phyloP scores from a whole-genome alignment of 495 filamentous ascomycete genomes.

The Neurospora sp. region DNA sequence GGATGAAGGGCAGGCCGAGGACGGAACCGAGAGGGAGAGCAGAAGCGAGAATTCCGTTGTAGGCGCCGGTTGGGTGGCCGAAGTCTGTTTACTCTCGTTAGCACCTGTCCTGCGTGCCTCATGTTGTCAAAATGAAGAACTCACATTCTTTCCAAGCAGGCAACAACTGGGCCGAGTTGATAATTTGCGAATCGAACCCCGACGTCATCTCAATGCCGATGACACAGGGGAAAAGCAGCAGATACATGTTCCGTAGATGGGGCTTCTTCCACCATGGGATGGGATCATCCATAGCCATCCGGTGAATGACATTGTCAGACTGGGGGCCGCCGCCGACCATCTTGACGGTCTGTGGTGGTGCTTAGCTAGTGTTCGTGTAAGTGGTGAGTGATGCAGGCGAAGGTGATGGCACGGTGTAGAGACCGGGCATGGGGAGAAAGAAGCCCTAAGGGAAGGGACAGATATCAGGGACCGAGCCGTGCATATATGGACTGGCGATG shows the following conservation, averaged over 20 bases:
- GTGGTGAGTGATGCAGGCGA: not conserved
- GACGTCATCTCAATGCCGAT: slow-evolving; percentile 66
- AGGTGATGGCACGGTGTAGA: not conserved
- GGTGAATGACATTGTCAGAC: slow-evolving; percentile 39
- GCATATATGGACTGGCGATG: not conserved
- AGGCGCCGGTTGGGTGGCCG: slow-evolving; percentile 31
- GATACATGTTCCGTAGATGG: slow-evolving; percentile 50
- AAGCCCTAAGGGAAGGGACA: not conserved
- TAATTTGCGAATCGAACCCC: slow-evolving; percentile 61
- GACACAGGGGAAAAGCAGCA: slow-evolving; percentile 52
- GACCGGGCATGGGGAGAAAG: not conserved
- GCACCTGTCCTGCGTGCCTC: not conserved
- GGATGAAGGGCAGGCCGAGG: slow-evolving; percentile 49
- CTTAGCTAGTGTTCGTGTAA: not conserved
- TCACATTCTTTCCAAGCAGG: slow-evolving; percentile 47
- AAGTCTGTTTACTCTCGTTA: slow-evolving; percentile 20
- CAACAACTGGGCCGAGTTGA: slow-evolving; percentile 55
- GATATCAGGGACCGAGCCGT: not conserved
- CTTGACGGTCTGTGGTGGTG: slow-evolving; percentile 11
- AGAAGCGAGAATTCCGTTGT: slow-evolving; percentile 36
- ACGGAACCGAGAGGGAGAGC: slow-evolving; percentile 34
- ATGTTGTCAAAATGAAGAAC: slow-evolving; percentile 10
- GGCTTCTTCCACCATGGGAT: slow-evolving; percentile 53
- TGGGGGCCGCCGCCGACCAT: slow-evolving; percentile 26
- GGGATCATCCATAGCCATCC: slow-evolving; percentile 43